phyloP scores from a whole-genome alignment of 2,329 filamentous ascomycete species.

The Exophiala spinifera region DNA sequence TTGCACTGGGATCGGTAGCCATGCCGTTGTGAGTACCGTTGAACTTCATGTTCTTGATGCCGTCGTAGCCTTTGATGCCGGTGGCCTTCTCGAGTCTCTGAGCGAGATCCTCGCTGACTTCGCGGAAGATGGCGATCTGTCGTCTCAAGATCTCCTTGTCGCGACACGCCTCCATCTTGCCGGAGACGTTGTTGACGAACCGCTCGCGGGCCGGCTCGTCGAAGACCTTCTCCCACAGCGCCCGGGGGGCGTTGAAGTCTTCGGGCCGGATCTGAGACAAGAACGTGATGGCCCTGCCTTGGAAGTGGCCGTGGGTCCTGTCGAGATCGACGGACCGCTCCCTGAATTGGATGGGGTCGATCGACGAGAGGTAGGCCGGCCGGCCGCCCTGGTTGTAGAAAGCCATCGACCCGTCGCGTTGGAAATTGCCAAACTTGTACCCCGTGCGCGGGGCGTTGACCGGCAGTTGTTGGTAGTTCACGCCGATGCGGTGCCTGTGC shows the following conservation, averaged over 20 bases:
- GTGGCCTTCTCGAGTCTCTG: conserved; percentile 60
- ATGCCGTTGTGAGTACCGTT: conserved; percentile 63
- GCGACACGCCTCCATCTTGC: conserved; percentile 59
- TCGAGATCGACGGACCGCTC: conserved; percentile 47
- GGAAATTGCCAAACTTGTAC: conserved; percentile 60
- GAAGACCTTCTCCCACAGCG: conserved; percentile 60
- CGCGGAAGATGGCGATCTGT: conserved; percentile 63
- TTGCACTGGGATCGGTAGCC: conserved; percentile 37
- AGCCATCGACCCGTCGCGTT: conserved; percentile 70
- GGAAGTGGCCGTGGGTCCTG: conserved; percentile 51
- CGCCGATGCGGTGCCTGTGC: conserved; percentile 61
- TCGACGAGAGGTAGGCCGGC: conserved; percentile 55
- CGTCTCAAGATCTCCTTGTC: conserved; percentile 61
- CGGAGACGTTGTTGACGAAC: conserved; percentile 59
- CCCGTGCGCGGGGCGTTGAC: conserved; percentile 54
- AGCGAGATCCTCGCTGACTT: conserved; percentile 59
- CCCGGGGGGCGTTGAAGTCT: conserved; percentile 53
- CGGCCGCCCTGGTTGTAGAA: conserved; percentile 62
- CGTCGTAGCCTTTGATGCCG: conserved; percentile 58
- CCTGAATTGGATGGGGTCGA: conserved; percentile 51
- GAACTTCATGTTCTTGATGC: conserved; percentile 55
- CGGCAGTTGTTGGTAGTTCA: conserved; percentile 64
- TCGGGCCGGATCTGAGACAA: conserved; percentile 52
- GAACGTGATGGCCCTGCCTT: conserved; percentile 49
- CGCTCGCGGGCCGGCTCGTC: conserved; percentile 57